Percentiles rank a stretch among this genome's conserved stretches.
phyloP scores from a whole-genome alignment of 805 yeast species.

The Cyberlindnera misumaiensis region DNA sequence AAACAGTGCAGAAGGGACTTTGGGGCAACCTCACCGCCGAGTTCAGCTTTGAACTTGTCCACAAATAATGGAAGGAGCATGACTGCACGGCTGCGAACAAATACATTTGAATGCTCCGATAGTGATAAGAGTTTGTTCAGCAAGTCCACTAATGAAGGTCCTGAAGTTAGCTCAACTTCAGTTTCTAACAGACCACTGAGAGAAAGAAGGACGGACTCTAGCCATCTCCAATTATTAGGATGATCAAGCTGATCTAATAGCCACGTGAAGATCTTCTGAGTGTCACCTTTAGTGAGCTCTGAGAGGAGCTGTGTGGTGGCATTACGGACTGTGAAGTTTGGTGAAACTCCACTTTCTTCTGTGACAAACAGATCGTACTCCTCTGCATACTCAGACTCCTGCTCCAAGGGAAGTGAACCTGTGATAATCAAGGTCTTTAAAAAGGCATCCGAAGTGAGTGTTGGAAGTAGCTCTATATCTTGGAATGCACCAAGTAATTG shows the following conservation, averaged over 20 bases:
- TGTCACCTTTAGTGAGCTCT: conserved; percentile 39
- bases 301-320: conserved; percentile 50
- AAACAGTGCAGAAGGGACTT: conserved; percentile 20
- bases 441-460: neutral
- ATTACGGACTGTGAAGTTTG: conserved; percentile 51
- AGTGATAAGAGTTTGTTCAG: conserved; percentile 8
- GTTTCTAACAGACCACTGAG: conserved; percentile 39
- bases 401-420: conserved; percentile 22
- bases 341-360: conserved; percentile 63
- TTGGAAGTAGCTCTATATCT: conserved; percentile 5
- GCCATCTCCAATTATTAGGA: conserved; percentile 31
- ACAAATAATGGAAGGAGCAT: conserved; percentile 50
- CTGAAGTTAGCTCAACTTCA: conserved; percentile 26
- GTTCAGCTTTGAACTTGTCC: conserved; percentile 38
- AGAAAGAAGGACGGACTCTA: conserved; percentile 46
- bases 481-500: conserved; percentile 26
- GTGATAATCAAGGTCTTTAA: conserved; percentile 13
- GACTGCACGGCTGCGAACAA: conserved; percentile 43
- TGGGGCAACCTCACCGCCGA: conserved; percentile 27
- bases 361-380: conserved; percentile 70
- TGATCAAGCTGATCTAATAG: conserved; percentile 3
- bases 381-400: conserved; percentile 40
- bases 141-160: conserved; percentile 14
- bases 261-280: conserved; percentile 16
- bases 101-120: conserved; percentile 21